A percentile compares a stretch with the other conserved stretches of the same genome.
These are phyloP conservation scores for Trypethelium eluteriae DNA, from an alignment of 495 filamentous ascomycete genomes.

Conservation along the genomic window DNA sequence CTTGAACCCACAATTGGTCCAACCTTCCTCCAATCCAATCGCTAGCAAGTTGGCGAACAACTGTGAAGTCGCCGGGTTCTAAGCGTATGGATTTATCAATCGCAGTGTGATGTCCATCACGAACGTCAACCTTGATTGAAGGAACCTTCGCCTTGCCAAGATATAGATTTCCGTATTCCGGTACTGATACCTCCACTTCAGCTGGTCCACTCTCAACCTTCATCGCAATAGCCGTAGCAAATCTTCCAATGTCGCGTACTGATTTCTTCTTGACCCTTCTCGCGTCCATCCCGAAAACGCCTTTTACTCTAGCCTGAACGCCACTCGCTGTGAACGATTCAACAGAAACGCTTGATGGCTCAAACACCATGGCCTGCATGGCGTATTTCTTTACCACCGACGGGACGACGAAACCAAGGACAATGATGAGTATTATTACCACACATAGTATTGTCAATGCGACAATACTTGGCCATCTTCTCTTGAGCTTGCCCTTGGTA, in stretches of 20 bases:
- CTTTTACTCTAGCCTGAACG: slow-evolving; percentile 67
- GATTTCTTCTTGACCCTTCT: slow-evolving; percentile 58
- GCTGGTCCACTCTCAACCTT: slow-evolving; percentile 63
- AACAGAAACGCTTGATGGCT: slow-evolving; percentile 72
- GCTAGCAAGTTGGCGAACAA: slow-evolving; percentile 69
- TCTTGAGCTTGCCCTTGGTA: slow-evolving; percentile 3
- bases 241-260: slow-evolving; percentile 64
- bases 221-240: slow-evolving; percentile 73
- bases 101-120: slow-evolving; percentile 64
- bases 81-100: slow-evolving; percentile 74
- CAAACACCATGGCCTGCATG: slow-evolving; percentile 69
- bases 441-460: slow-evolving; percentile 45
- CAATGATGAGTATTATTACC: slow-evolving; percentile 47
- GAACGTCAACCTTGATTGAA: slow-evolving; percentile 60
- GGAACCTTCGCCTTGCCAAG: slow-evolving; percentile 72
- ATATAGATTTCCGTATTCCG: slow-evolving; percentile 70
- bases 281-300: slow-evolving; percentile 71
- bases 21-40: slow-evolving; percentile 80
- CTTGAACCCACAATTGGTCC: slow-evolving; percentile 56
- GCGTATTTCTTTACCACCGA: slow-evolving; percentile 75
- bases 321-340: slow-evolving; percentile 72
- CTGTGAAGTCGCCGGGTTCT: slow-evolving; percentile 65
- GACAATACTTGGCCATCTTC: slow-evolving; percentile 53
- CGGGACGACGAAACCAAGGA: slow-evolving; percentile 66
- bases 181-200: slow-evolving; percentile 68